These are phyloP conservation scores for Aureobasidium sp. DNA, from an alignment of 2,329 filamentous ascomycete species.

Conservation along the genomic window DNA sequence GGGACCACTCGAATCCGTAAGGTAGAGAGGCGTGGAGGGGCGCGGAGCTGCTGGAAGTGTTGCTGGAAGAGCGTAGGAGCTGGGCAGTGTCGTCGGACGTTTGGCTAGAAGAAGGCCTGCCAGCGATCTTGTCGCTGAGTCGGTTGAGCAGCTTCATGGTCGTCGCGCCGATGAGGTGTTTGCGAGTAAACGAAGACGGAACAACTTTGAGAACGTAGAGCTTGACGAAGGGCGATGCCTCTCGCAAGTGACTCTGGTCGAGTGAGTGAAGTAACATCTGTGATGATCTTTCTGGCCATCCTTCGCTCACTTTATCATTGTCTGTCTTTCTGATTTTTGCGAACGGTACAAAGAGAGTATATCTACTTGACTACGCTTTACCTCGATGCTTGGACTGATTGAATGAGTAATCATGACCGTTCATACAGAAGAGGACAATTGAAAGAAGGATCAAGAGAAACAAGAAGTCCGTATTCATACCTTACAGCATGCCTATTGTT, in stretches of 20 bases:
- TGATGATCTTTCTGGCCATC: too few relatives aligned
- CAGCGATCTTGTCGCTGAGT: conserved; percentile 1
- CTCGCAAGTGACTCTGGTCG: not conserved
- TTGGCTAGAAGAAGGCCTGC: not conserved
- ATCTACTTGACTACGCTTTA: not conserved
- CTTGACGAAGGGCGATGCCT: not conserved
- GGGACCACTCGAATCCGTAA: not conserved
- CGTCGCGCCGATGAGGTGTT: not conserved
- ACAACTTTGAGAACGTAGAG: not conserved
- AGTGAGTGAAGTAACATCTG: not conserved
- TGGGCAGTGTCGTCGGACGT: not conserved
- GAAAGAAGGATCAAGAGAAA: not conserved
- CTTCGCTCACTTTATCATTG: not conserved
- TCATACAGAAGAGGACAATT: not conserved
- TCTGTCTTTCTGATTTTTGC: not conserved
- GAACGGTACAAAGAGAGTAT: not conserved
- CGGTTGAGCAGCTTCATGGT: not conserved
- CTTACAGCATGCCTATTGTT: not conserved
- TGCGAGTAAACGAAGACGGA: not conserved
- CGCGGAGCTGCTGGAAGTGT: not conserved
- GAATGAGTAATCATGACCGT: not conserved
- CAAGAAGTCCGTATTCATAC: not conserved
- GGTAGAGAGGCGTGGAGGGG: not conserved
- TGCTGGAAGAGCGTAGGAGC: not conserved
- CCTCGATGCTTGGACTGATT: not conserved